A percentile compares a stretch with the other conserved stretches of the same genome.
Evolutionary conservation across 345 rosid species (phyloP).

Genomic region (thale cress (Arabidopsis thaliana)): TAIR10.1 NC_003071.7:15571501-15572000

Average conservation of each 20-base stretch:
- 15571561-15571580: slow-evolving; percentile 52
- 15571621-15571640: slow-evolving; percentile 16
- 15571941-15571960: slow-evolving; percentile 58
- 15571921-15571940: slow-evolving; percentile 47
- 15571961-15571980: slow-evolving; percentile 63
- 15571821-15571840: slow-evolving; percentile 43
- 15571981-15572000: slow-evolving; percentile 79
- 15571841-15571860: neutral
- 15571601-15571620: neutral
- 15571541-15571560: slow-evolving; percentile 75
- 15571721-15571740: slow-evolving; percentile 61
- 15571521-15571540: slow-evolving; percentile 85
- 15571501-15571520: slow-evolving; percentile 61
- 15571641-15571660: neutral
- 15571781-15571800: slow-evolving; percentile 61
- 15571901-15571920: neutral
- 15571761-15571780: slow-evolving; percentile 63
- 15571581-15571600: slow-evolving; percentile 60
- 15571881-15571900: slow-evolving; percentile 21
- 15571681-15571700: slow-evolving; percentile 62
- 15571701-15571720: slow-evolving; percentile 54
- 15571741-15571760: slow-evolving; percentile 78
- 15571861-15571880: slow-evolving; percentile 1
- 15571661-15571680: slow-evolving; percentile 64
- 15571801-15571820: slow-evolving; percentile 52